Base-by-base conservation (phyloP, 2,329 filamentous ascomycete genomes). In the Talaromyces rugulosus region DNA sequence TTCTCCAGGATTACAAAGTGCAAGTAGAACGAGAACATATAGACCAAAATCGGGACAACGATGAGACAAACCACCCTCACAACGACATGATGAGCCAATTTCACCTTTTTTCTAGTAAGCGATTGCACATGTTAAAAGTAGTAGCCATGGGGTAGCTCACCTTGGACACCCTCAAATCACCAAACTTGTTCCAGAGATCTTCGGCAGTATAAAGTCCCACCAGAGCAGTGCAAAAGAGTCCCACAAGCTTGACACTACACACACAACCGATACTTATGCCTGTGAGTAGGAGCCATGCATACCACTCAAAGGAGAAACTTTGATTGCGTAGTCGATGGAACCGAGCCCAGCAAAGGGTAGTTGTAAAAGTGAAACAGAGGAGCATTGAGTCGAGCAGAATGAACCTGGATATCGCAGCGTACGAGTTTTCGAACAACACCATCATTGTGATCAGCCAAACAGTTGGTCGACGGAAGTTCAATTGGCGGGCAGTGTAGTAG, bases 361-460 rank as follows among this genome's bases (percentile, higher is more conserved):
- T 99, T 16, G 92, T 93, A 69, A 98, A 95, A n/a, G 96, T 99
- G 74, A 96, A 97, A 81, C 93, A 98, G 44, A 99, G 85, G 58
- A 99, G 86, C 95, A 99, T 99, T 0, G 95, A 98, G 78, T 99
- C 95, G 70, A 99, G 87, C 28, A 99, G 88, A 71, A 99, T 98
- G 75, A 99, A 99, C 64, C 95, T 88, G 79, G 93, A 97, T 78
- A 99, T 99, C 34, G 96, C 98, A 56, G 95, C 96, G 81, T 98
- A 99, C 58, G 95, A 98, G 82, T 99, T 99, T 78, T 99, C 95
- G 82, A 92, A 99, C 50, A 99, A 87, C 52, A 99, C 93, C 91
- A 97, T 97, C 69, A 98, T 82, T 23, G 93, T 95, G 62, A 98
- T 88, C 62, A 99, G 84, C 95, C 95, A 99, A 68, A 97, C 91